A percentile compares a stretch with the other conserved stretches of the same genome.
Evolutionary conservation across 2,329 filamentous ascomycete genomes (phyloP).

Genomic region (Claviceps sp.): DNA sequence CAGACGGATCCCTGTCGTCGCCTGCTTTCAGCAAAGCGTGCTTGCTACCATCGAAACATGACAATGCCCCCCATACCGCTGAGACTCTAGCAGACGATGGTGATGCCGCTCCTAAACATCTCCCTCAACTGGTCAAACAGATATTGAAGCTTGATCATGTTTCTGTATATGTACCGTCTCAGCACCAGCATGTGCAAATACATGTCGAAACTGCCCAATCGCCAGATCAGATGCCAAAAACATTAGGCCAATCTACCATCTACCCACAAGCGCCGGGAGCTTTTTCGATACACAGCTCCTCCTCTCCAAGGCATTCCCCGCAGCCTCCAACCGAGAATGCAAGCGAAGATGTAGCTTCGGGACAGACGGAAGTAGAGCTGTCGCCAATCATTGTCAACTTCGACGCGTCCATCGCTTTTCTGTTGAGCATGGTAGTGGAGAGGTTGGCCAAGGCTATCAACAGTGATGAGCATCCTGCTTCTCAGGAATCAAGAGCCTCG

Average conservation of each 20-base stretch:
- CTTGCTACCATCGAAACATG: slow-evolving; percentile 2
- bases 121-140: slow-evolving; percentile 42
- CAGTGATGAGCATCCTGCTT: slow-evolving; percentile 7
- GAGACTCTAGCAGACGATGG: slow-evolving; percentile 7
- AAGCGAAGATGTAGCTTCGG: neutral
- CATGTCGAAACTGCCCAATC: slow-evolving; percentile 17
- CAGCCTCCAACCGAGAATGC: neutral
- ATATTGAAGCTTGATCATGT: slow-evolving; percentile 35
- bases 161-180: slow-evolving; percentile 41
- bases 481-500: slow-evolving; percentile 4
- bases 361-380: slow-evolving; percentile 33
- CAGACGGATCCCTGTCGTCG: slow-evolving; percentile 16
- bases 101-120: slow-evolving; percentile 35
- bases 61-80: neutral
- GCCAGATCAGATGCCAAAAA: slow-evolving; percentile 15
- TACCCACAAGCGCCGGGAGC: slow-evolving; percentile 46
- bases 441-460: slow-evolving; percentile 35
- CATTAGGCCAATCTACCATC: slow-evolving; percentile 22
- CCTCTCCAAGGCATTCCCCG: neutral
- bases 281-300: slow-evolving; percentile 33
- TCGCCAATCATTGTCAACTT: slow-evolving; percentile 40
- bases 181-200: slow-evolving; percentile 30
- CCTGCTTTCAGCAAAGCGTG: slow-evolving; percentile 16
- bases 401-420: slow-evolving; percentile 42
- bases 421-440: slow-evolving; percentile 37